phyloP scores from a whole-genome alignment of 495 filamentous ascomycete genomes.

The Penicillium dipodomyicola region DNA sequence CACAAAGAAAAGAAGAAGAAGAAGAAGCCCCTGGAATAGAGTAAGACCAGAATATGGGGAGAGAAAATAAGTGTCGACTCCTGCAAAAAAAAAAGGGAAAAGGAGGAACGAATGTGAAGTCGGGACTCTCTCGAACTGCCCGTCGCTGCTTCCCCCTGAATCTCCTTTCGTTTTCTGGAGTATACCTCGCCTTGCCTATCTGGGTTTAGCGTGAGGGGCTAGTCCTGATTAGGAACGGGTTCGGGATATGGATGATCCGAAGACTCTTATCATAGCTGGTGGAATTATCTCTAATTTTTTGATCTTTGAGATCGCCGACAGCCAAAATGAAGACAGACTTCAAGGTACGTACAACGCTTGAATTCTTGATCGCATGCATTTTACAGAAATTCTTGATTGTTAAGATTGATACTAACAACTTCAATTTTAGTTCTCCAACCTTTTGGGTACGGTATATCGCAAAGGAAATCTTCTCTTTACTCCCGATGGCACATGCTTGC shows the following conservation, averaged over 20 bases:
- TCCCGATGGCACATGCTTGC: slow-evolving; percentile 90
- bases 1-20: slow-evolving; percentile 19
- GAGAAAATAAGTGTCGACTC: slow-evolving; percentile 6
- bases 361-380: background rate
- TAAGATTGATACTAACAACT: background rate
- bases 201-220: slow-evolving; percentile 23
- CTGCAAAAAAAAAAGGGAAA: slow-evolving; percentile 25
- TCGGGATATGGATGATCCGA: slow-evolving; percentile 28
- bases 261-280: slow-evolving; percentile 24
- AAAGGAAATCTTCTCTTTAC: slow-evolving; percentile 96
- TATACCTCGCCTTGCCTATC: slow-evolving; percentile 35
- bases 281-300: slow-evolving; percentile 26
- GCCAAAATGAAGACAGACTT: slow-evolving; percentile 92
- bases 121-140: slow-evolving; percentile 18
- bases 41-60: slow-evolving; percentile 3
- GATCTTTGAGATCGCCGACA: slow-evolving; percentile 27
- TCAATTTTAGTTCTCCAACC: slow-evolving; percentile 74
- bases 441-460: slow-evolving; percentile 95
- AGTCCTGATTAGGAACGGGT: slow-evolving; percentile 18
- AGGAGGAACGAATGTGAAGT: slow-evolving; percentile 13
- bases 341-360: slow-evolving; percentile 55
- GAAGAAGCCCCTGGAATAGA: slow-evolving; percentile 14
- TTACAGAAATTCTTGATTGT: background rate
- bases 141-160: slow-evolving; percentile 34
- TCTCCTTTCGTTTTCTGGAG: slow-evolving; percentile 40